Base-by-base conservation (phyloP, 345 rosid genomes). In the Ricinus communis region DNA sequence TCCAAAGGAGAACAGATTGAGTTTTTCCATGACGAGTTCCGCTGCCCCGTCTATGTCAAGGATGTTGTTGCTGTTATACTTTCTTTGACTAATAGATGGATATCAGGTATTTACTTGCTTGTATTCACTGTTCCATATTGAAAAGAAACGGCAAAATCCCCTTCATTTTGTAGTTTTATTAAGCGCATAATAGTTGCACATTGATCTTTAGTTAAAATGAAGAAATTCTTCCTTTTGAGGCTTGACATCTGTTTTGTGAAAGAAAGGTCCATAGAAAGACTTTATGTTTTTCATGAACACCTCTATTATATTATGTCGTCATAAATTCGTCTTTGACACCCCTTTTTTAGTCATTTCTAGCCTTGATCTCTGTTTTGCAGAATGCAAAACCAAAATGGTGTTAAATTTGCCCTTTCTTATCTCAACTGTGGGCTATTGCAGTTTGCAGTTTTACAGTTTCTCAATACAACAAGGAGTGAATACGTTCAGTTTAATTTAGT, bases 11-110 rank as follows among this genome's bases (percentile, higher is more conserved):
- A 90, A 36, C 56, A 70, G 5, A 86, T 82, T 64, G 90, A 91
- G 38, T 91, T 87, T 72, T 91, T 94, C 75, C 74, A 86, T 10
- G 97, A 94, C 19, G 98, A 94, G 85, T 91, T 68, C 64, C 94
- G 98, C 68, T 91, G 95, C 77, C 97, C 98, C 4, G 87, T 94
- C 31, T 90, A 87, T 76, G 89, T 94, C 59, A 84, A 84, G 84
- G 98, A 94, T 82, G 83, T 88, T 3, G 90, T 91, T 76, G 68
- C 43, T 27, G 54, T 87, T 70, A 81, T 81, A 67, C 72, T 75
- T 69, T 63, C 78, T 27, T 73, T 90, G 81, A 78, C 81, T 49
- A 53, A 82, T 40, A 84, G 52, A 80, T 90, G 96, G 96, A 43
- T 79, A 64, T 74, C 89, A 82, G 96, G 97, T 91, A 63, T 21